Evolutionary conservation across 1,284 basidiomycete genomes (phyloP), one percentile per base, ranked within the genome.

Genomic region (Pseudomicrostroma phylloplanum): DNA sequence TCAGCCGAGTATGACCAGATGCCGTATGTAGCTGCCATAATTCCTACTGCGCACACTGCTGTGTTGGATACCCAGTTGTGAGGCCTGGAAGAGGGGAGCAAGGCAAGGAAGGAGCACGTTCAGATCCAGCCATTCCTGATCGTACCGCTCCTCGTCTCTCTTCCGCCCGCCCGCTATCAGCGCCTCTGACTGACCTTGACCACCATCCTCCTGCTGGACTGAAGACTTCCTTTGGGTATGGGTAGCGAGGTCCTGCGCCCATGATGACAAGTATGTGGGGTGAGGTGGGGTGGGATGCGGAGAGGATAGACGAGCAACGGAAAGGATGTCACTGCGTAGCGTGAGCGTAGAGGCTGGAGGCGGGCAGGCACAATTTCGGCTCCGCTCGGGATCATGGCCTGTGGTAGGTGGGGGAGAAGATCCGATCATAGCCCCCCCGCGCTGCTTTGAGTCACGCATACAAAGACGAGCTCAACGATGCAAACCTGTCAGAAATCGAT

Each of bases 171-270:
- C 15, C 43, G 17, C 6, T n/a, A 48, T 17, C 43, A 17, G 43
- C 43, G 21, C 43, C 41, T 15, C 26, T 12, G 4, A 61, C 72
- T 48, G 64, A 76, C 73, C 74, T 79, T 55, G 83, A 81, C 84
- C 84, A 85, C 21, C 40, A 65, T 63, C 17, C 60, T 67, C 69
- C 59, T 65, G 81, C 76, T 57, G 83, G 83, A 55, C 81, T 80
- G 83, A 83, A 85, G 64, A 85, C 84, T 74, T 84, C 82, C 79
- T 84, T 84, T 36, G 84, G 84, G 78, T 81, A 84, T 58, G 83
- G 82, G 75, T 82, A 84, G 67, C 82, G 83, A 68, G 79, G 78
- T 62, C 80, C 79, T 65, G 77, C 80, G 67, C 79, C 80, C 70
- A 54, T 54, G 43, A 6, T 17, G 43, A 12, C 3, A 48, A 48